Conservation (phyloP, 768 basidiomycete genomes). For the Xerocomellus intermedius region DNA sequence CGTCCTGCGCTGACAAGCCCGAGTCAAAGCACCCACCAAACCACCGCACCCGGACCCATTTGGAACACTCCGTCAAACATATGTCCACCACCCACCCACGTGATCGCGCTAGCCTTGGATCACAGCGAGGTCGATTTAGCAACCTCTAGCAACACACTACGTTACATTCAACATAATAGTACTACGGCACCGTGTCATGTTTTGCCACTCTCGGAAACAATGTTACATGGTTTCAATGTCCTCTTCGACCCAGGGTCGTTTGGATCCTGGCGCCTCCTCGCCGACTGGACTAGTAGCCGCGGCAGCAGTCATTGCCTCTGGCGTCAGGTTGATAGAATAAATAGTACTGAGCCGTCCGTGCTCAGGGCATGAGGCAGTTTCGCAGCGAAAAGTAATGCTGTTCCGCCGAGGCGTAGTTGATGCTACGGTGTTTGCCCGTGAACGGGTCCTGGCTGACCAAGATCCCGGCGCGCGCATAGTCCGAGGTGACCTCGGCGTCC, state of each 20-base stretch:
- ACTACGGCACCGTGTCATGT: neutral
- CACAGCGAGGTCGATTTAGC: slow-evolving; percentile 3
- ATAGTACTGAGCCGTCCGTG: neutral
- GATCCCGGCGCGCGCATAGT: neutral
- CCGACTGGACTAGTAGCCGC: neutral
- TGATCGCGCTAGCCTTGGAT: slow-evolving; percentile 16
- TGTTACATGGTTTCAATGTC: neutral
- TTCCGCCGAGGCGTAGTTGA: neutral
- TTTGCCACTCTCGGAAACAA: neutral
- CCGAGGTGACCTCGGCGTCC: neutral
- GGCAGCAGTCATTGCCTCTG: neutral
- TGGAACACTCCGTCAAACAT: slow-evolving; percentile 24
- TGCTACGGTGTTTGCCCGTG: neutral
- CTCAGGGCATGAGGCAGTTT: neutral
- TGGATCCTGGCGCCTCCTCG: neutral
- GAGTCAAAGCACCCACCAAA: slow-evolving; percentile 17
- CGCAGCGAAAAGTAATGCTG: neutral
- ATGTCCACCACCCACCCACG: slow-evolving; percentile 14
- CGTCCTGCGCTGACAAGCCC: slow-evolving; percentile 37
- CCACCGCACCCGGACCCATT: slow-evolving; percentile 27
- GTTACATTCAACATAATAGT: neutral
- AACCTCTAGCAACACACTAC: neutral
- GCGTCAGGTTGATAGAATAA: neutral
- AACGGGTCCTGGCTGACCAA: neutral
- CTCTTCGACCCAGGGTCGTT: neutral